Evolutionary conservation across 2,329 filamentous ascomycete genomes (phyloP), one percentile per base, ranked within the genome.

Genomic region (Aspergillus fructus): DNA sequence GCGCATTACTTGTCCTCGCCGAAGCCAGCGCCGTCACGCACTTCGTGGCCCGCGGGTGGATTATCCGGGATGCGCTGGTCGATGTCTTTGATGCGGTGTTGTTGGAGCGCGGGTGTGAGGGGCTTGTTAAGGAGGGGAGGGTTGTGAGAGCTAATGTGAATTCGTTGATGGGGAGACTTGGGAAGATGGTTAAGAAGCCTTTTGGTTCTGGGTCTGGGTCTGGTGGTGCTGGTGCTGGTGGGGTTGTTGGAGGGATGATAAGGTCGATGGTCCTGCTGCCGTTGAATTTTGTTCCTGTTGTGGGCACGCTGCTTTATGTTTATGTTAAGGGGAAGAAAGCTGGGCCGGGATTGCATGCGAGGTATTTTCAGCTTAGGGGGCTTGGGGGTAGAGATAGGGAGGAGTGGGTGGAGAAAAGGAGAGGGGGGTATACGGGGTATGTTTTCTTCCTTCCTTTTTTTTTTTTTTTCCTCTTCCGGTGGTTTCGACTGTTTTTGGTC

Each of bases 351-450:
- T 78, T 80, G 39, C 82, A 85, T 68, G 71, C 74, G 3, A 73
- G 94, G 76, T 97, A 96, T 76, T 97, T 96, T 73, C 90, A 96
- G 78, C 81, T 97, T 60, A 97, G 97, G 78, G 84, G 85, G 48
- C 96, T 91, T 91, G 84, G 84, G 43, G 75, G 80, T 27, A 78
- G 78, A 11, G 83, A 91, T 73, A 84, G 80, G 66, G 81, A 85
- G 47, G 81, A 86, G 49, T 96, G 88, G 81, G 78, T 96, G 21
- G 79, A 86, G 63, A 79, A 85, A 67, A 85, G 92, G 64, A 81
- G 83, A 56, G 90, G 85, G 5, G 87, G 89, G 19, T 97, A 96
- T 76, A 90, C 91, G 11, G 86, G 89, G 89, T 94, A 78, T 75
- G 86, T 81, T 37, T 34, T 58, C 21, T 30, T 30, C 30, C 6